Evolutionary conservation across 768 basidiomycete species (phyloP), one percentile per base, ranked within the genome.

Genomic region (Asterophora parasitica): DNA sequence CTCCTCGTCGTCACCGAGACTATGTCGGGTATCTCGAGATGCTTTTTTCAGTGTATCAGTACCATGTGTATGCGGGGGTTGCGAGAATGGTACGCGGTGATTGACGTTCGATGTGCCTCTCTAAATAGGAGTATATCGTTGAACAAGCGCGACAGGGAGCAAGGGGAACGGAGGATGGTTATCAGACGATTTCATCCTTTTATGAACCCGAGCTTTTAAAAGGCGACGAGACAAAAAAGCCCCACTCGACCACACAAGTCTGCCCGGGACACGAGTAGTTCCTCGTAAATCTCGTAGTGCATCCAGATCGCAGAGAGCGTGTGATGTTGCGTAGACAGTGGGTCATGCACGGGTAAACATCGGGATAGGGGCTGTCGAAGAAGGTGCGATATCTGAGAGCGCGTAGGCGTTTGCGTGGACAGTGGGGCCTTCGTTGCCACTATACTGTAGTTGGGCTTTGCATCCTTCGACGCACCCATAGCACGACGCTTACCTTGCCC

Each of bases 381-480:
- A 71, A 76, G 3, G 66, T 61, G 1, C 64, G 2, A 78, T 68
- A 0, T 77, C 76, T 2, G 83, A 79, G 4, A 88, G 66, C 0
- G 79, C 72, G 59, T 89, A 83, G 0, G 77, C 74, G 53, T 88
- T 81, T 3, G 87, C 81, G 58, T 86, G 79, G 12, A 81, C 67
- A 7, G 79, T 79, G 5, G 83, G 72, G 7, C 75, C 76, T 48
- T 73, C 71, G 39, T 63, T 68, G 7, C 69, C 63, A 49, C 78
- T 82, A 43, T 7, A 28, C 38, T 30, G 50, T 43, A 19, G 44
- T 54, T 7, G 44, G 36, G 8, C 43, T 19, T 23, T 46, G 43
- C 36, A 23, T 37, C 20, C 11, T 11, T n/a, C 44, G 17, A 10
- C 26, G 9, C 12, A 8, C 12, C 9, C 2, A 12, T 12, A 10